Evolutionary conservation across 768 basidiomycete genomes (phyloP).

Genomic region (Pleurotus platypus): DNA sequence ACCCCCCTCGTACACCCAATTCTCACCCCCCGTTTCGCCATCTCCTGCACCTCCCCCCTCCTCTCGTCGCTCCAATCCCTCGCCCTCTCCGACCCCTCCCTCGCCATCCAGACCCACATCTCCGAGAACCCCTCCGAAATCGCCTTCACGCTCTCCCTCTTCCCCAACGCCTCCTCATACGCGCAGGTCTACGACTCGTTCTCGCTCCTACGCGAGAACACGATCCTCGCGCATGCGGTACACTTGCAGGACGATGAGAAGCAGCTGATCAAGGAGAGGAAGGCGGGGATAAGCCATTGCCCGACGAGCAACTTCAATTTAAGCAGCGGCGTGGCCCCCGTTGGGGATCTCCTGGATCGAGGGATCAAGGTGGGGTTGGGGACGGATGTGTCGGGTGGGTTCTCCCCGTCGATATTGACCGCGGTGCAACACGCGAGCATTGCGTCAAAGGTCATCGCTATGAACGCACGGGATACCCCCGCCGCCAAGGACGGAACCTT

Average conservation of each 20-base stretch:
- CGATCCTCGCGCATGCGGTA: conserved; percentile 86
- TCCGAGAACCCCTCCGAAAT: conserved; percentile 82
- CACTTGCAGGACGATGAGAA: conserved; percentile 75
- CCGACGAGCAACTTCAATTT: conserved; percentile 93
- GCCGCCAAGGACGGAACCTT: conserved; percentile 26
- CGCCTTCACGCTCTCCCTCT: conserved; percentile 58
- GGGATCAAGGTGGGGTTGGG: conserved; percentile 96
- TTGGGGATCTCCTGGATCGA: conserved; percentile 75
- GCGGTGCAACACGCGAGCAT: conserved; percentile 74
- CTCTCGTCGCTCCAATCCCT: conserved; percentile 59
- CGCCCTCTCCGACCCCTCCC: conserved; percentile 50
- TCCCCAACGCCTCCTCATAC: conserved; percentile 64
- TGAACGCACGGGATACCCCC: conserved; percentile 29
- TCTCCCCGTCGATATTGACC: conserved; percentile 73
- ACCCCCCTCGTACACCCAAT: conserved; percentile 81
- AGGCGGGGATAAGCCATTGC: conserved; percentile 86
- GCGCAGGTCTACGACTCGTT: conserved; percentile 79
- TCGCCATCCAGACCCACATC: conserved; percentile 91
- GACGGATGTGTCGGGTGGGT: conserved; percentile 90
- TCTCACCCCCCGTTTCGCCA: conserved; percentile 94
- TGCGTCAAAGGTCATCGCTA: conserved; percentile 72
- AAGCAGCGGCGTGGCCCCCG: conserved; percentile 77
- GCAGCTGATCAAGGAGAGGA: conserved; percentile 56
- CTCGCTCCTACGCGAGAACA: conserved; percentile 73
- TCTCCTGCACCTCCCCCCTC: conserved; percentile 77